Conservation (phyloP, 352 stramenopile species). For the Plasmopara muralis region DNA sequence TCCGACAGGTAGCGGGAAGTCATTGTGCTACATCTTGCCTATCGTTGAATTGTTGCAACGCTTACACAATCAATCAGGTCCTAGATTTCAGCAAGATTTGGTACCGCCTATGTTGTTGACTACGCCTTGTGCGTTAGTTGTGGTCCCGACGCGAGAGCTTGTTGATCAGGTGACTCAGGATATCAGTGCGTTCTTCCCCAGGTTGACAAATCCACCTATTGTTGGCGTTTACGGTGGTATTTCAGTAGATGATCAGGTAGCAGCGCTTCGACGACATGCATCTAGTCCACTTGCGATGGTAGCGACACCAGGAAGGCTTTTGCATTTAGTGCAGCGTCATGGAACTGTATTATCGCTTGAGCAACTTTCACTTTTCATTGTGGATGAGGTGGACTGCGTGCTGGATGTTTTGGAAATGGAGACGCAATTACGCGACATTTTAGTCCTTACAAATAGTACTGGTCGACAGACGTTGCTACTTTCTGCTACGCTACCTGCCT, state of each 20-base stretch:
- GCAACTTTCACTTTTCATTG: constrained; percentile 48
- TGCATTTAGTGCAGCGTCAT: constrained; percentile 39
- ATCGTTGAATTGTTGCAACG: constrained; percentile 47
- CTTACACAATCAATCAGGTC: constrained; percentile 12
- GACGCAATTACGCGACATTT: constrained; percentile 91
- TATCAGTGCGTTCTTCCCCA: constrained; percentile 35
- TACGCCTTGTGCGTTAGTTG: constrained; percentile 50
- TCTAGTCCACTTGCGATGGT: constrained; percentile 21
- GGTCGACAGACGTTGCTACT: constrained; percentile 87
- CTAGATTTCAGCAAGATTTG: constrained; percentile 39
- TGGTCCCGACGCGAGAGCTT: constrained; percentile 95
- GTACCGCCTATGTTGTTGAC: background rate
- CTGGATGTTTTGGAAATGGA: constrained; percentile 87
- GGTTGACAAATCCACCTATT: constrained; percentile 8
- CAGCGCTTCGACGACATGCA: constrained; percentile 25
- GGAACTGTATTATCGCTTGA: constrained; percentile 19
- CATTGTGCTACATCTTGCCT: constrained; percentile 93
- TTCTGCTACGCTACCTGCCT: constrained; percentile 90
- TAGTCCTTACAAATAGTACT: constrained; percentile 64
- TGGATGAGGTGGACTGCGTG: constrained; percentile 97
- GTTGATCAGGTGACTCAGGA: constrained; percentile 90
- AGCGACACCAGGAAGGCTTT: constrained; percentile 49
- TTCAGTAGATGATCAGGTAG: constrained; percentile 27
- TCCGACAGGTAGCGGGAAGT: constrained; percentile 95
- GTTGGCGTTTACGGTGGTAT: constrained; percentile 48